Conservation (phyloP, 2,329 filamentous ascomycete species). For the Xylariaceae sp. region DNA sequence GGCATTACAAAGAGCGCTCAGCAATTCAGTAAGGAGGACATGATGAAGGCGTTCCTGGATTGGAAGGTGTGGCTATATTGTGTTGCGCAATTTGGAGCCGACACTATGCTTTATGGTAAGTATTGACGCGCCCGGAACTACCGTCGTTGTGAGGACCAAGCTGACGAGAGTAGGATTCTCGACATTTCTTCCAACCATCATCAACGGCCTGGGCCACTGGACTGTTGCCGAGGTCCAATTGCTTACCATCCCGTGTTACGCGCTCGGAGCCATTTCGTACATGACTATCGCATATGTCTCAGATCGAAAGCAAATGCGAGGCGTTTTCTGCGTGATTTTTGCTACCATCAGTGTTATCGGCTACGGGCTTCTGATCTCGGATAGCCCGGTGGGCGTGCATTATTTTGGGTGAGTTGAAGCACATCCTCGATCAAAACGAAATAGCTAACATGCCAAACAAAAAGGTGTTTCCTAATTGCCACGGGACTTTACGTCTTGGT, state of each 20-base stretch:
- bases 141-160: neutral
- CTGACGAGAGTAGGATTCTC: constrained; percentile 51
- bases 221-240: constrained; percentile 62
- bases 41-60: constrained; percentile 61
- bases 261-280: constrained; percentile 64
- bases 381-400: constrained; percentile 55
- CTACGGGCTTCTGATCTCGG: constrained; percentile 61
- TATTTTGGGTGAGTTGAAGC: constrained; percentile 51
- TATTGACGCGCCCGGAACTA: neutral
- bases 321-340: constrained; percentile 58
- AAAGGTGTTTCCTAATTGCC: constrained; percentile 65
- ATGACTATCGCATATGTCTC: constrained; percentile 60
- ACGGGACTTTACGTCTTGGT: constrained; percentile 62
- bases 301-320: constrained; percentile 61
- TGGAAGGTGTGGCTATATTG: constrained; percentile 72
- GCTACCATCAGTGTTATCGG: constrained; percentile 59
- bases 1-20: constrained; percentile 43
- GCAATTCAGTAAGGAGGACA: constrained; percentile 52
- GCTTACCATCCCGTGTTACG: constrained; percentile 73
- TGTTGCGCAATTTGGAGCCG: constrained; percentile 63
- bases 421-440: too few relatives aligned
- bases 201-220: constrained; percentile 61
- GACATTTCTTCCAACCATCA: constrained; percentile 75
- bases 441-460: neutral
- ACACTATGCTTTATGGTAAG: constrained; percentile 66